These are phyloP conservation scores for Dryas drummondii DNA, from an alignment of 306 rosid species.

Conservation along the genomic window DNA sequence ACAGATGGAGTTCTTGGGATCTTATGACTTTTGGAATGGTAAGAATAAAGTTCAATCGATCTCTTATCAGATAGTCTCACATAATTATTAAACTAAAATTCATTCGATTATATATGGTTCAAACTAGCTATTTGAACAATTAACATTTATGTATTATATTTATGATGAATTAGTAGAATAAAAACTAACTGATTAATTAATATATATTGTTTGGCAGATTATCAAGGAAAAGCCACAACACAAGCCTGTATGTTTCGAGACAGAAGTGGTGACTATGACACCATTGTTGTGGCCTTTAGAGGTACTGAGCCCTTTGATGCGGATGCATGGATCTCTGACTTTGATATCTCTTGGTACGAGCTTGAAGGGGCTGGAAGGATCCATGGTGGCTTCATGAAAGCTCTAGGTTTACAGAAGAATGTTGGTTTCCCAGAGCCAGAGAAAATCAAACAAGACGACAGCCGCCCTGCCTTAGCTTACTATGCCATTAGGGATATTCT, in stretches of 20 bases:
- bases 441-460: constrained; percentile 20
- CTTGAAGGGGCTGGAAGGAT: constrained; percentile 49
- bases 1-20: constrained; percentile 71
- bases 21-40: constrained; percentile 76
- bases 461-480: constrained; percentile 45
- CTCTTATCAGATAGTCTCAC: no score
- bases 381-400: constrained; percentile 84
- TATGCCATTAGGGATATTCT: constrained; percentile 35
- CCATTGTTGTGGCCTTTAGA: constrained; percentile 68
- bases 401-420: constrained; percentile 56
- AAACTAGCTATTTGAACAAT: no score
- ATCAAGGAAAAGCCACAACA: constrained; percentile 58
- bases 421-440: constrained; percentile 63
- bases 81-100: no score
- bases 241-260: constrained; percentile 57
- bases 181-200: background rate
- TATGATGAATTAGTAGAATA: background rate
- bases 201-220: constrained; percentile 35
- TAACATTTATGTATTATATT: background rate
- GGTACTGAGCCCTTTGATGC: constrained; percentile 78
- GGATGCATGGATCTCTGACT: constrained; percentile 76
- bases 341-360: constrained; percentile 80
- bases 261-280: constrained; percentile 40
- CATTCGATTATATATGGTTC: no score
- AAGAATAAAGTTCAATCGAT: constrained; percentile 17